Evolutionary conservation across 2,329 filamentous ascomycete species (phyloP).

Genomic region (Penicillium hordei): DNA sequence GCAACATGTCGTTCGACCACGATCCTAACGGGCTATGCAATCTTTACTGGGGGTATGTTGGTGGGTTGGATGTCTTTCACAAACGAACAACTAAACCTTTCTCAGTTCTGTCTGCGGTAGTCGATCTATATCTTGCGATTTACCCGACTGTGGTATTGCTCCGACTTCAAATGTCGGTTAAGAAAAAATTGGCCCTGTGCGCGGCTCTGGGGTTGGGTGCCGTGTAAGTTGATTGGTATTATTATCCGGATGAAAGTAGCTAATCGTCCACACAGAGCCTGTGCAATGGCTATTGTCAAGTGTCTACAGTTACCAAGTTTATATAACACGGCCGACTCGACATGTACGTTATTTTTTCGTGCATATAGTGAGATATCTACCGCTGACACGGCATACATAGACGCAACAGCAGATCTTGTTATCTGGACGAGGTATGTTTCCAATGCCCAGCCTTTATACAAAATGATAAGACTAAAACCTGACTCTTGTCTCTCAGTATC

Average conservation of each 20-base stretch:
- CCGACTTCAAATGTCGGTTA: conserved; percentile 33
- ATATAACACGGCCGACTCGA: conserved; percentile 13
- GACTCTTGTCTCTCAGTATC: conserved; percentile 18
- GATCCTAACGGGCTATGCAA: conserved; percentile 42
- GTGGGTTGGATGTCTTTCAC: not conserved
- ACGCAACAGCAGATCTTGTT: conserved; percentile 3
- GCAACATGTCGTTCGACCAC: conserved; percentile 37
- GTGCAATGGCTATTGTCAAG: conserved; percentile 36
- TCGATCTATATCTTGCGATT: conserved; percentile 36
- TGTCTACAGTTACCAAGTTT: conserved; percentile 32
- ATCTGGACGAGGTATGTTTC: conserved; percentile 2
- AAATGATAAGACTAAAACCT: not conserved
- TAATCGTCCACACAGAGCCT: conserved; percentile 26
- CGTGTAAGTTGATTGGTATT: not conserved
- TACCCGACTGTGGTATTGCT: conserved; percentile 35
- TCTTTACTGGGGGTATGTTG: conserved; percentile 42
- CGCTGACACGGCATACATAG: not conserved
- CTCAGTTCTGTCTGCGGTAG: conserved; percentile 29
- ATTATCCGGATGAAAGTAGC: not conserved
- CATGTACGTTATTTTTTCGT: not conserved
- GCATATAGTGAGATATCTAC: not conserved
- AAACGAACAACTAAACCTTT: not conserved
- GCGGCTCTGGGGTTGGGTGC: not conserved
- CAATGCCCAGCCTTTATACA: not conserved
- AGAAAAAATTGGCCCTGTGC: conserved; percentile 24